Conservation (phyloP, 2,329 filamentous ascomycete genomes). For the Fusarium pseudocircinatum region DNA sequence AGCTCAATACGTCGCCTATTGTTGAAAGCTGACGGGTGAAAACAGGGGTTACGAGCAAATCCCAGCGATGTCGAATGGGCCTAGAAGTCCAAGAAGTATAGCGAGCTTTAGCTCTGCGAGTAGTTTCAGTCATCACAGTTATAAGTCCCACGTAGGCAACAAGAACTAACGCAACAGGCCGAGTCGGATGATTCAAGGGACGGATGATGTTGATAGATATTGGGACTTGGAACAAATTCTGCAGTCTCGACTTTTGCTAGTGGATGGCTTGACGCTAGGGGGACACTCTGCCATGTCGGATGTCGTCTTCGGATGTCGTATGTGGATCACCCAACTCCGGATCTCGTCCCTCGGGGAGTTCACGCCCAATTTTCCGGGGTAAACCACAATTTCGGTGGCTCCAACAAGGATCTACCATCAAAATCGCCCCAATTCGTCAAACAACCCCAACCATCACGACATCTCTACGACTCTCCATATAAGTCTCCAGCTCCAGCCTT, state of each 20-base stretch:
- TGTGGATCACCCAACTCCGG: neutral
- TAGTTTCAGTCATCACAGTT: neutral
- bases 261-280: too few relatives aligned
- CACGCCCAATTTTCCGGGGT: neutral
- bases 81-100: neutral
- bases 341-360: conserved; percentile 4
- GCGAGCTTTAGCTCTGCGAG: neutral
- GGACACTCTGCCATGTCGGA: neutral
- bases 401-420: neutral
- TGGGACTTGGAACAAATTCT: too few relatives aligned
- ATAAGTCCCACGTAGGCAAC: too few relatives aligned
- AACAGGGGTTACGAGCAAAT: too few relatives aligned
- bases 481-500: neutral
- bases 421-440: conserved; percentile 13
- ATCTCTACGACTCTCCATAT: conserved; percentile 7
- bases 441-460: conserved; percentile 32
- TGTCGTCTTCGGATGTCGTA: conserved; percentile 6
- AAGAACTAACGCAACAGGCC: too few relatives aligned
- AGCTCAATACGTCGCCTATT: too few relatives aligned
- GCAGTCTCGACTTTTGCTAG: too few relatives aligned
- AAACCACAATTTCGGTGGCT: neutral
- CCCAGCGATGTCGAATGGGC: too few relatives aligned
- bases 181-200: too few relatives aligned
- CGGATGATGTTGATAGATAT: too few relatives aligned
- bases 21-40: too few relatives aligned